These are phyloP conservation scores for Mycena polygramma DNA, from an alignment of 768 basidiomycete genomes.

Conservation along the genomic window DNA sequence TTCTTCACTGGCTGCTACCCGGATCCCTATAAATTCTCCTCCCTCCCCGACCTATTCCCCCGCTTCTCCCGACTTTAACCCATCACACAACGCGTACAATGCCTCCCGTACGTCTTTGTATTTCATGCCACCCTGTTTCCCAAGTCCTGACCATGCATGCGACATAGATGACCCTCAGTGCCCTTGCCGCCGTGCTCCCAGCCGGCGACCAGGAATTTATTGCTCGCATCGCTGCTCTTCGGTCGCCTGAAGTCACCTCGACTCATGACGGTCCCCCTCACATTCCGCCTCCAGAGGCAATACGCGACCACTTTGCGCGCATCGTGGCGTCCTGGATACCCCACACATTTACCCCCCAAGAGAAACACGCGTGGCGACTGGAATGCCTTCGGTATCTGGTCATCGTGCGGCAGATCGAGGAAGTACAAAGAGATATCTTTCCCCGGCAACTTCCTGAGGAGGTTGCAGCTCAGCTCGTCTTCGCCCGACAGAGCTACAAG, in stretches of 20 bases:
- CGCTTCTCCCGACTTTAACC: background rate
- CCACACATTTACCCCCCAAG: constrained; percentile 35
- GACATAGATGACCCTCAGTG: constrained; percentile 12
- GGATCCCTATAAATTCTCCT: constrained; percentile 13
- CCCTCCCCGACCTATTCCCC: constrained; percentile 1
- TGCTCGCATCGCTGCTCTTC: constrained; percentile 20
- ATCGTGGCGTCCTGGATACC: constrained; percentile 40
- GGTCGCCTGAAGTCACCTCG: constrained; percentile 16
- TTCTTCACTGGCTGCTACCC: constrained; percentile 8
- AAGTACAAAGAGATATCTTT: constrained; percentile 38
- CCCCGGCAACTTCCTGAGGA: constrained; percentile 30
- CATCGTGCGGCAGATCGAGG: constrained; percentile 29
- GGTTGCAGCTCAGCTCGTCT: constrained; percentile 38
- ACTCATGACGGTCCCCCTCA: background rate
- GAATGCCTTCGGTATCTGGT: constrained; percentile 37
- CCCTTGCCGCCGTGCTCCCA: constrained; percentile 9
- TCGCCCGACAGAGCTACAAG: constrained; percentile 33
- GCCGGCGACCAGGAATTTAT: constrained; percentile 27
- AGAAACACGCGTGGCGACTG: constrained; percentile 22
- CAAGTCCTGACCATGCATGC: background rate
- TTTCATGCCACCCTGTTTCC: constrained; percentile 16
- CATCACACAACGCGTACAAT: background rate
- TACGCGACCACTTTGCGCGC: constrained; percentile 41
- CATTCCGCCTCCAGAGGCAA: constrained; percentile 1
- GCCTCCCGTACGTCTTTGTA: constrained; percentile 5